These are phyloP conservation scores for Rubroboletus satanas DNA, from an alignment of 768 basidiomycete genomes.

Conservation along the genomic window DNA sequence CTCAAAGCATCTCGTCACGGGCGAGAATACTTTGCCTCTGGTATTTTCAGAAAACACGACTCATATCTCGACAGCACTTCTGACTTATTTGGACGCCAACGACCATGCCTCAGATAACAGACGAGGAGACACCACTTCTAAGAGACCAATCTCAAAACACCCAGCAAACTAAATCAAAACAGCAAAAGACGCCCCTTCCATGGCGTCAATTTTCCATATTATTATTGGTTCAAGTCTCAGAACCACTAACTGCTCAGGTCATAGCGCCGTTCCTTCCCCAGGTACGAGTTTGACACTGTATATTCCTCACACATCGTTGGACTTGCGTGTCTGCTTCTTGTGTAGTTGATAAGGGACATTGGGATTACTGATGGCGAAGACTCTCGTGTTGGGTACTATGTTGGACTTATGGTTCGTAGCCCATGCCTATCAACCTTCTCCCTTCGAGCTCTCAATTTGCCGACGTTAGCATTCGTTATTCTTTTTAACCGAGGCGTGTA, in stretches of 20 bases:
- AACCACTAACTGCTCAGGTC: conserved; percentile 69
- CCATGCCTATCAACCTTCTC: not conserved
- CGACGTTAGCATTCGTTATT: conserved; percentile 42
- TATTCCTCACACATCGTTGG: not conserved
- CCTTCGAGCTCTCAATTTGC: not conserved
- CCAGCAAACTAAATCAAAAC: conserved; percentile 20
- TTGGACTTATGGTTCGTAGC: conserved; percentile 42
- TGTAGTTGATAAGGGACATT: conserved; percentile 29
- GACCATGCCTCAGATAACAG: conserved; percentile 21
- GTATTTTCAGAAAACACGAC: not conserved
- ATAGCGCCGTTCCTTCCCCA: conserved; percentile 69
- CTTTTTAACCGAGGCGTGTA: conserved; percentile 47
- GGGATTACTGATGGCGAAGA: conserved; percentile 43
- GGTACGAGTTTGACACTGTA: conserved; percentile 34
- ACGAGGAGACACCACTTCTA: conserved; percentile 64
- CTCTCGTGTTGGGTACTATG: conserved; percentile 44
- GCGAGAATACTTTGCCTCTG: not conserved
- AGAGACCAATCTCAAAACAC: conserved; percentile 8
- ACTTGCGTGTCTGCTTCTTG: not conserved
- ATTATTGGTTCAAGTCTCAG: conserved; percentile 66
- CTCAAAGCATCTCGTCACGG: not conserved
- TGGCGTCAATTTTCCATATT: conserved; percentile 67
- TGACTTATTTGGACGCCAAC: not conserved
- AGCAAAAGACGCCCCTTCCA: conserved; percentile 53
- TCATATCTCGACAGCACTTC: not conserved